Conservation (phyloP, 1,139 yeast genomes). For the Pichia sp. region DNA sequence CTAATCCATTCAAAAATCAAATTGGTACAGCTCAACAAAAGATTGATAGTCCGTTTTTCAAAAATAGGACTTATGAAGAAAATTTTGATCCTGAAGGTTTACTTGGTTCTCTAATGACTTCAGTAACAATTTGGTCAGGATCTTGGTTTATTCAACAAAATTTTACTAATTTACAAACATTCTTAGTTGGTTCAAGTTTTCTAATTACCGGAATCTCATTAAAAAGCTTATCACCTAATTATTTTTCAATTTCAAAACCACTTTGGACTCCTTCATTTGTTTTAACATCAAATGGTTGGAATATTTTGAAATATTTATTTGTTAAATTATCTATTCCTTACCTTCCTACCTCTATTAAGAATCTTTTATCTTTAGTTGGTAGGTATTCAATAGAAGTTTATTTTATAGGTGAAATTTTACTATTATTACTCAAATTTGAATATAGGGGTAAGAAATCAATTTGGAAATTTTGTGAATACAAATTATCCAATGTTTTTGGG, state of each 20-base stretch:
- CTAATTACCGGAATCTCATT: conserved; percentile 26
- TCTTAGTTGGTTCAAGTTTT: conserved; percentile 25
- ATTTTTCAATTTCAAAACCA: conserved; percentile 31
- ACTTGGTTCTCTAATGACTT: conserved; percentile 30
- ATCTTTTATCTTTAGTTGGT: conserved; percentile 26
- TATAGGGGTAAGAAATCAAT: not conserved
- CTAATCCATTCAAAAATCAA: conserved; percentile 27
- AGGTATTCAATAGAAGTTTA: conserved; percentile 29
- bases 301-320: conserved; percentile 3
- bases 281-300: conserved; percentile 18
- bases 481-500: not conserved
- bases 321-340: conserved; percentile 20
- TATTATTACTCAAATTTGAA: conserved; percentile 11
- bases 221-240: conserved; percentile 26
- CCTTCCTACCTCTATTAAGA: conserved; percentile 21
- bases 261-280: conserved; percentile 34
- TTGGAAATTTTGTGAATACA: conserved; percentile 3
- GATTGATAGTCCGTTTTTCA: conserved; percentile 26
- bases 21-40: conserved; percentile 31
- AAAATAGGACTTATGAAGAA: conserved; percentile 23
- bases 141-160: conserved; percentile 25
- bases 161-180: conserved; percentile 21
- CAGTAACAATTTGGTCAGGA: conserved; percentile 33
- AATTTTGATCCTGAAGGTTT: conserved; percentile 35
- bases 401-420: conserved; percentile 19